Evolutionary conservation across 2,329 filamentous ascomycete genomes (phyloP), one percentile per base, ranked within the genome.

Genomic region (Fusarium succisae): DNA sequence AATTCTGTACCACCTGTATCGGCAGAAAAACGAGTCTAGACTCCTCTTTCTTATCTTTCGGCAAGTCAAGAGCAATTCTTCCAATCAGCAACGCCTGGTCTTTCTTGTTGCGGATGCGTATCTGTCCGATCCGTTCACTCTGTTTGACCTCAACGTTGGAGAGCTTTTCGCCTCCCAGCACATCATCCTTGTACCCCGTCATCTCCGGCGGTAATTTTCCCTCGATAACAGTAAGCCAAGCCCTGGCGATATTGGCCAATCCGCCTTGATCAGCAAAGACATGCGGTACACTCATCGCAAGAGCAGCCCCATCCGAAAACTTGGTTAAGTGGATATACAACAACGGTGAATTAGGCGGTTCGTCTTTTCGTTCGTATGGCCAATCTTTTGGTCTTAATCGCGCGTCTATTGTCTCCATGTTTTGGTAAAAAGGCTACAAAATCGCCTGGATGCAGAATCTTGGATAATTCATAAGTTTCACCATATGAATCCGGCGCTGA

Each of bases 311-410:
- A n/a, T 72, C 62, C 3, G 18, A 41, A 12, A 62, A 70, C 1
- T 8, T 59, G 4, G 62, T 59, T 0, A 67, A n/a, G 14, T 72
- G 69, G 6, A 70, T 9, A 5, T 63, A 70, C 7, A 72, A 14
- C 20, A 70, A 20, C 1, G 66, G 66, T 4, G 66, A 32, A 11
- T 60, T 6, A 7, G 66, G 20, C 11, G 47, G 41, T 10, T 67
- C 69, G 14, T 70, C 26, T 14, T 70, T 72, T 14, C 38, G 66
- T 14, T 70, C 62, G 5, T 39, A 54, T 10, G 66, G 69, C 66
- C 69, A 70, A 4, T 67, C 43, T 2, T 45, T 17, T 0, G 69
- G 69, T 3, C 56, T 55, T 3, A 45, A 24, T 0, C 32, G 35
- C 1, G n/a, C 56, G 4, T 70, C 67, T 5, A 72, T n/a, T 0